Evolutionary conservation across 2,329 filamentous ascomycete genomes (phyloP).

Genomic region (Aspergillus novofumigatus): DNA sequence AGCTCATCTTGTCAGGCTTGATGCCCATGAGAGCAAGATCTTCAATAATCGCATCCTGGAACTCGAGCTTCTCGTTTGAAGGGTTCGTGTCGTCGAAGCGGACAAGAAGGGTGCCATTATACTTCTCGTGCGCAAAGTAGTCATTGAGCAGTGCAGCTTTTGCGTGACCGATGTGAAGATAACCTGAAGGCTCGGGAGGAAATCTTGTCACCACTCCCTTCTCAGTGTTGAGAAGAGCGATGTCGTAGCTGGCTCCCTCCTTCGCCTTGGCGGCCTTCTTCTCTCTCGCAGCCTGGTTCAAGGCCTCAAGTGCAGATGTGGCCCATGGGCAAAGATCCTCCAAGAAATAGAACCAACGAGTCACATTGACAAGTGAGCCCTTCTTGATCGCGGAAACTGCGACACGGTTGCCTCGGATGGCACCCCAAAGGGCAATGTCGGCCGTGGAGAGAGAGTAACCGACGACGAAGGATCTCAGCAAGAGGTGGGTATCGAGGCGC

Average conservation of each 20-base stretch:
- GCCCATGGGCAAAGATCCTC: slow-evolving; percentile 78
- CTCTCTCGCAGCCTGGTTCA: slow-evolving; percentile 64
- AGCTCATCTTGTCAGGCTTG: slow-evolving; percentile 78
- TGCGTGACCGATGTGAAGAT: slow-evolving; percentile 92
- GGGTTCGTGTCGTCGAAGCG: slow-evolving; percentile 98
- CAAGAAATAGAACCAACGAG: slow-evolving; percentile 82
- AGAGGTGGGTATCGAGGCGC: slow-evolving; percentile 81
- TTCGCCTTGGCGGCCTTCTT: slow-evolving; percentile 67
- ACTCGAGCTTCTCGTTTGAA: slow-evolving; percentile 95
- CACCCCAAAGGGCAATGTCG: slow-evolving; percentile 79
- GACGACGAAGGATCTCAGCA: slow-evolving; percentile 77
- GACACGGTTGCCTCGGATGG: slow-evolving; percentile 79
- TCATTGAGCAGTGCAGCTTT: slow-evolving; percentile 93
- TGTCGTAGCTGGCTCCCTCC: slow-evolving; percentile 82
- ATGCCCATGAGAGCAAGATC: slow-evolving; percentile 90
- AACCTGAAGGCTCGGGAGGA: slow-evolving; percentile 91
- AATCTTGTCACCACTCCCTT: slow-evolving; percentile 90
- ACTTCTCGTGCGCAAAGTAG: slow-evolving; percentile 92
- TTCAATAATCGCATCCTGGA: slow-evolving; percentile 87
- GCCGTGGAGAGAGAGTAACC: slow-evolving; percentile 73
- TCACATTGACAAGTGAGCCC: slow-evolving; percentile 69
- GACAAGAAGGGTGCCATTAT: slow-evolving; percentile 84
- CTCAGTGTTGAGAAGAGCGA: slow-evolving; percentile 77
- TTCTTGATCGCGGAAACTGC: slow-evolving; percentile 76
- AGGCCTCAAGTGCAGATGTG: slow-evolving; percentile 63